Conservation (phyloP, 495 filamentous ascomycete genomes). For the Penicillium cataractarum region DNA sequence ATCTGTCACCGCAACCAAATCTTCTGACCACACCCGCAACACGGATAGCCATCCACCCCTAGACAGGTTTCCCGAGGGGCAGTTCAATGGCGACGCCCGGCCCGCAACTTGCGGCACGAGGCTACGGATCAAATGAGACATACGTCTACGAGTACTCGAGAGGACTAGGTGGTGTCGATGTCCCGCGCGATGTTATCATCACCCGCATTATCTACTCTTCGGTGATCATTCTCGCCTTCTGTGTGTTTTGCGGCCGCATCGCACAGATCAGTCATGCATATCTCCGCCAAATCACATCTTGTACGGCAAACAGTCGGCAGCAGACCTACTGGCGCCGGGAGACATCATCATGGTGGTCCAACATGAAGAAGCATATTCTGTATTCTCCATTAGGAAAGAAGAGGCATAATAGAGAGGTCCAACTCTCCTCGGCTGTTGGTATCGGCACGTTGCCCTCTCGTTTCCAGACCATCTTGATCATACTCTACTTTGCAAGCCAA, state of each 20-base stretch:
- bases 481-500: slow-evolving; percentile 74
- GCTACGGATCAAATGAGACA: slow-evolving; percentile 41
- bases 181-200: slow-evolving; percentile 48
- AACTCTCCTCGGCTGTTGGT: slow-evolving; percentile 81
- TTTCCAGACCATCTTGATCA: slow-evolving; percentile 77
- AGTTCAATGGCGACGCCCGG: slow-evolving; percentile 41
- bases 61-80: slow-evolving; percentile 16
- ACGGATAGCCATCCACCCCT: slow-evolving; percentile 5
- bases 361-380: slow-evolving; percentile 77
- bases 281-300: slow-evolving; percentile 71
- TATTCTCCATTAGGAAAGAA: slow-evolving; percentile 82
- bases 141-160: slow-evolving; percentile 51
- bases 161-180: slow-evolving; percentile 47
- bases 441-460: slow-evolving; percentile 88
- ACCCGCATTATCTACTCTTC: slow-evolving; percentile 49
- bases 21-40: background rate
- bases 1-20: background rate
- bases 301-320: slow-evolving; percentile 51
- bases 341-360: slow-evolving; percentile 66
- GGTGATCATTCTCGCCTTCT: slow-evolving; percentile 51
- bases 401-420: slow-evolving; percentile 86
- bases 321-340: slow-evolving; percentile 68
- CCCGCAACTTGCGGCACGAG: slow-evolving; percentile 36
- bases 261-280: slow-evolving; percentile 66
- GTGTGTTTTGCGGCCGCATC: slow-evolving; percentile 59